Percentiles rank a stretch among this genome's conserved stretches.
Conservation (phyloP, 2,329 filamentous ascomycete genomes). For the Orbilia oligospora region DNA sequence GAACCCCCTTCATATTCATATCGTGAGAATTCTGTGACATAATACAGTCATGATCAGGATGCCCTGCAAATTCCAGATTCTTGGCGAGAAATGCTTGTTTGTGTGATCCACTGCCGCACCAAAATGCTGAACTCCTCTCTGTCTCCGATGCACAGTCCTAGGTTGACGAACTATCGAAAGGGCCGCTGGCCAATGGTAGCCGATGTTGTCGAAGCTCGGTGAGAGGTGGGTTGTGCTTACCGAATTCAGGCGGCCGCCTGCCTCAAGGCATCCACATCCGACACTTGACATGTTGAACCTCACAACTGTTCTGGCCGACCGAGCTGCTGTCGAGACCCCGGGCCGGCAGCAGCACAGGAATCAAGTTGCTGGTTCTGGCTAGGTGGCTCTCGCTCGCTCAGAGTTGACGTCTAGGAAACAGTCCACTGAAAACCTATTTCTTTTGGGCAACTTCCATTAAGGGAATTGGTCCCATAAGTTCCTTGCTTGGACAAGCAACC, state of each 20-base stretch:
- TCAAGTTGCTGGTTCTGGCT: slow-evolving; percentile 57
- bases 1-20: slow-evolving; percentile 44
- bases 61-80: slow-evolving; percentile 40
- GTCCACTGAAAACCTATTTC: slow-evolving; percentile 13
- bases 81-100: slow-evolving; percentile 57
- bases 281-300: slow-evolving; percentile 41
- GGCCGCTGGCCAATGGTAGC: slow-evolving; percentile 42
- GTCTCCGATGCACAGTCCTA: slow-evolving; percentile 48
- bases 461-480: slow-evolving; percentile 60
- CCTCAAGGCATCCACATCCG: slow-evolving; percentile 60
- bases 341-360: slow-evolving; percentile 22
- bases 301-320: slow-evolving; percentile 41
- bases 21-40: slow-evolving; percentile 37
- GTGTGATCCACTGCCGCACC: slow-evolving; percentile 35
- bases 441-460: slow-evolving; percentile 58
- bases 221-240: slow-evolving; percentile 55
- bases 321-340: slow-evolving; percentile 25
- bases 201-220: slow-evolving; percentile 36
- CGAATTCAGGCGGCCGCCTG: slow-evolving; percentile 59
- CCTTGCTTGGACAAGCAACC: slow-evolving; percentile 46
- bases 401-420: slow-evolving; percentile 36
- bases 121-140: slow-evolving; percentile 34
- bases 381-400: slow-evolving; percentile 36
- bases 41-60: slow-evolving; percentile 22
- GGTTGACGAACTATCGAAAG: not conserved